Evolutionary conservation across 2,329 filamentous ascomycete genomes (phyloP), one percentile per base, ranked within the genome.

Genomic region (Fusarium piperis): DNA sequence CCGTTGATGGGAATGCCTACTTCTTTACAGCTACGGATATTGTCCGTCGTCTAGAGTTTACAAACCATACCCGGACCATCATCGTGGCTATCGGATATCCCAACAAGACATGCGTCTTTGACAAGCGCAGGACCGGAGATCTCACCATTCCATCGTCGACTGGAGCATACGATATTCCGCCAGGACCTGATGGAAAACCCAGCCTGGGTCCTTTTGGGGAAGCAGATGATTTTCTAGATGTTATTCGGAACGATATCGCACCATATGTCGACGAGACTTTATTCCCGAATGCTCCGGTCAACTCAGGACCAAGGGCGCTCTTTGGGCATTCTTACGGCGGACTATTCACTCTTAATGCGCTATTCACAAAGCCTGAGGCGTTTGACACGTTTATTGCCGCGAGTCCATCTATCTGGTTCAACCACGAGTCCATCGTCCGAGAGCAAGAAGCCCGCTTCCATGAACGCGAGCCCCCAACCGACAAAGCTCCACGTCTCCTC

Each of bases 261-360:
- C 76, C 80, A 0, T 77, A 79, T 67, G 59, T 79, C 11, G 67
- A 79, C 8, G 12, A 53, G 0, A 68, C 57, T 0, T 53, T 79
- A 13, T 78, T 80, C 57, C 64, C 70, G 1, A 13, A 71, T n/a
- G 26, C 66, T 2, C 13, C 76, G 64, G 23, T 84, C 77, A 56
- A 72, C 74, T 73, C 81, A 12, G 72, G 76, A 0, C 79, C 79
- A n/a, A 83, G 83, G 39, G 85, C 82, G 0, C 76, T 87, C 1
- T 86, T 82, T 30, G 85, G 85, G 0, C 85, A 87, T 62, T 87
- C 85, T 0, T 86, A 84, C 41, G 85, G 84, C 3, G 85, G 85
- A 0, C 73, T 87, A 0, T 87, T 87, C 46, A 75, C 80, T 3
- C 77, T 87, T 0, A 83, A 86, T 60, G 77, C 82, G 0, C 77